Evolutionary conservation across 1,139 yeast species (phyloP), one percentile per base, ranked within the genome.

Genomic region (Lodderomyces oxycetoniae): DNA sequence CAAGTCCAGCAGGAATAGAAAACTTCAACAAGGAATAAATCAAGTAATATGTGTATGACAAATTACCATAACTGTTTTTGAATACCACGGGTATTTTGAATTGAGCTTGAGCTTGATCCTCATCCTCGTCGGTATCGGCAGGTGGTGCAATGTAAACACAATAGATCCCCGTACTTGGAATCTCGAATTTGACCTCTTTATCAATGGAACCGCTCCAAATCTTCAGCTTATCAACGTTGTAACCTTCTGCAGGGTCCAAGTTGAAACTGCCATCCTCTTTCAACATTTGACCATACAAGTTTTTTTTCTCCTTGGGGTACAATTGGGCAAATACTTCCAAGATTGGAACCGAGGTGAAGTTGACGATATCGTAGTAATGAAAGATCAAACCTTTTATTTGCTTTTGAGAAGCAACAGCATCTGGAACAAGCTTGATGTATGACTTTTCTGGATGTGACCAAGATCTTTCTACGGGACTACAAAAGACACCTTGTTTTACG

Each of bases 121-220:
- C 50, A 13, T n/a, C 12, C 10, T 33, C 29, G 16, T 31, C 24
- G 1, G 33, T 31, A 11, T 31, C 24, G 4, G 13, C 17, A 3
- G 58, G 54, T 5, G 57, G 55, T 3, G 61, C 63, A 31, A 56
- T 44, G 38, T 61, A 63, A 14, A 58, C 57, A 48, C 69, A 63
- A 39, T 63, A 63, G 12, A 52, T 38, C 1, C 70, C 70, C 1
- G 61, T 44, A 16, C 50, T 43, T 3, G 49, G 40, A 4, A 57
- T 53, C 1, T 40, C 30, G 30, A 52, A 40, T 14, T 35, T 29
- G 16, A 28, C 26, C 26, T 34, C 34, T 13, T 36, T 34, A 11
- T 35, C 39, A 15, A 40, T 32, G 14, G 21, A 38, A 30, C 38
- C 45, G 31, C 40, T 43, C 33, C 35, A 44, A 16, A 32, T 19